Evolutionary conservation across 106 monocot genomes (phyloP).

Genomic region (Gastrodia elata): DNA sequence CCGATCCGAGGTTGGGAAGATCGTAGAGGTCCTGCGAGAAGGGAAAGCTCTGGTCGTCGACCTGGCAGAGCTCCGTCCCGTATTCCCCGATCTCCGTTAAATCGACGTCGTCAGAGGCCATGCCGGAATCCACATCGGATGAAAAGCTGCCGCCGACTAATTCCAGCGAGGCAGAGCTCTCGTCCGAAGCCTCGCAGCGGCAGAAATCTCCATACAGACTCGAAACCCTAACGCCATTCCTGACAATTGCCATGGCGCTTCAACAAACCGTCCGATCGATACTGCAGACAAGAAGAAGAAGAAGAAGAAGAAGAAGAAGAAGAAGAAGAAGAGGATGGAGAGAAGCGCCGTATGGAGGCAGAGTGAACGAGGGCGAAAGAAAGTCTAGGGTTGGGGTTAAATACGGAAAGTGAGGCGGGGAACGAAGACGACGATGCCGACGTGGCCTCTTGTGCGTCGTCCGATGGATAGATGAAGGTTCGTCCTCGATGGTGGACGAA

Average conservation of each 20-base stretch:
- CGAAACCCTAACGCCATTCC: slow-evolving; percentile 23
- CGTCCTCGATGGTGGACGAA: not conserved
- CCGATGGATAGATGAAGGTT: slow-evolving; percentile 24
- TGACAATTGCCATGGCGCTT: slow-evolving; percentile 43
- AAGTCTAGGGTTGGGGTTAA: not conserved
- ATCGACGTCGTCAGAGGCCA: slow-evolving; percentile 59
- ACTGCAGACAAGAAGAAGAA: not conserved
- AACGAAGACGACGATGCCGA: slow-evolving; percentile 35
- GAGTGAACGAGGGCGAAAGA: not conserved
- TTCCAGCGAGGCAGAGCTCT: not conserved
- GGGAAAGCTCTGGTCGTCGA: slow-evolving; percentile 46
- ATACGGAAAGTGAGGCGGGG: not conserved
- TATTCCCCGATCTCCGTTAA: slow-evolving; percentile 37
- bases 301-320: slow-evolving; percentile 5
- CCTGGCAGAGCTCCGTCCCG: slow-evolving; percentile 54
- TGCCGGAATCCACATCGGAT: slow-evolving; percentile 33
- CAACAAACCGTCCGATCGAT: not conserved
- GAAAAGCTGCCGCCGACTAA: not conserved
- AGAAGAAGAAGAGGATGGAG: not conserved
- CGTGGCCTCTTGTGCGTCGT: slow-evolving; percentile 54
- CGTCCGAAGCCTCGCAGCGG: slow-evolving; percentile 13
- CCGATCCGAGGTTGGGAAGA: slow-evolving; percentile 8
- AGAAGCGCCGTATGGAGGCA: slow-evolving; percentile 1
- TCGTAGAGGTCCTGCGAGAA: slow-evolving; percentile 64
- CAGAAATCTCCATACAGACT: slow-evolving; percentile 24